These are phyloP conservation scores for Cryptococcus wingfieldii DNA, from an alignment of 1,284 basidiomycete species.

Conservation along the genomic window DNA sequence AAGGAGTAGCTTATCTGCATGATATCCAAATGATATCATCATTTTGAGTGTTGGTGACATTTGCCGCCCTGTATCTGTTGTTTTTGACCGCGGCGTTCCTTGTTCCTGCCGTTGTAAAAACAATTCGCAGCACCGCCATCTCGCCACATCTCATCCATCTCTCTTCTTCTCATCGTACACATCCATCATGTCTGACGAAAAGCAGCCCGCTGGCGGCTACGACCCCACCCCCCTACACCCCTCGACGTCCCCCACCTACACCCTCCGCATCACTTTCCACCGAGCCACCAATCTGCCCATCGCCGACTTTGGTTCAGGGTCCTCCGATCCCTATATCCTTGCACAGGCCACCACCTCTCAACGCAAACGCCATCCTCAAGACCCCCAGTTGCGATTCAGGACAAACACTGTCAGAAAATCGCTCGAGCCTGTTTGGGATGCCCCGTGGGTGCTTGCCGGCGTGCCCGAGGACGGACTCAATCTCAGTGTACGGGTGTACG, in stretches of 20 bases:
- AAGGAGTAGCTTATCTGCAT: too few species aligned
- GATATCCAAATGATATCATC: too few species aligned
- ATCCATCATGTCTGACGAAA: constrained; percentile 7
- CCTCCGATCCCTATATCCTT: constrained; percentile 52
- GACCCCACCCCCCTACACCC: constrained; percentile 34
- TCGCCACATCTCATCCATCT: neutral
- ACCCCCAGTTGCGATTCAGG: constrained; percentile 48
- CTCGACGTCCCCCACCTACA: constrained; percentile 37
- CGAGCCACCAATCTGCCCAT: constrained; percentile 50
- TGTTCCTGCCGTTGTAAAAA: too few species aligned
- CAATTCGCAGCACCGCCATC: too few species aligned
- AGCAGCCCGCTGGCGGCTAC: constrained; percentile 34
- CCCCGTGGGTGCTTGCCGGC: constrained; percentile 52
- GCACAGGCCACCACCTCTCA: constrained; percentile 37
- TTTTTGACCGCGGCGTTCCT: too few species aligned
- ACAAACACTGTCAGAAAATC: constrained; percentile 48
- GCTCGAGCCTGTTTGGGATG: constrained; percentile 50
- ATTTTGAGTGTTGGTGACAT: too few species aligned
- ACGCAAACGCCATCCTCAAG: constrained; percentile 28
- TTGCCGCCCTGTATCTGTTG: too few species aligned
- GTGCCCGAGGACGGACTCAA: constrained; percentile 49
- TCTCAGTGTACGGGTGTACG: constrained; percentile 47
- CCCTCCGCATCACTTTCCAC: constrained; percentile 51
- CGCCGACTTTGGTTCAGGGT: constrained; percentile 46
- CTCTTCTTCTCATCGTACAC: neutral